These are phyloP conservation scores for Physcomitrium patens DNA, from an alignment of 225 moss, liverwort and hornwort genomes.

Conservation along the genomic window DNA sequence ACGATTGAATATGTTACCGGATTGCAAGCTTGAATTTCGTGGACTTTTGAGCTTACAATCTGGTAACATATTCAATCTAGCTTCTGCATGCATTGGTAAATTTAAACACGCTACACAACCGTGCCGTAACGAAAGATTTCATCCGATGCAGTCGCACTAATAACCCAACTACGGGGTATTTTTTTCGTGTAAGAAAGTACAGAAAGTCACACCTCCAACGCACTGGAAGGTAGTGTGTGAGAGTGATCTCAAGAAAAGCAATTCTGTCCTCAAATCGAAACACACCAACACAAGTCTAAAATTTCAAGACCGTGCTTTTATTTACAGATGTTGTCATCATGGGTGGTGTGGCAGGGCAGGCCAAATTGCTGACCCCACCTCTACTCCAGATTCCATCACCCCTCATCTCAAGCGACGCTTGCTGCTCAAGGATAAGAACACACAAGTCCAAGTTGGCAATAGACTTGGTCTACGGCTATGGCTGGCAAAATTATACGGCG, in stretches of 20 bases:
- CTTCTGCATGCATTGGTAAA: background rate
- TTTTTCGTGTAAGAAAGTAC: too few relatives aligned
- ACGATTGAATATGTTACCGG: too few relatives aligned
- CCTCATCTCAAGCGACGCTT: slow-evolving; percentile 20
- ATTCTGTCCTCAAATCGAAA: background rate
- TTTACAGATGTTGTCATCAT: slow-evolving; percentile 33
- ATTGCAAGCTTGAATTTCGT: too few relatives aligned
- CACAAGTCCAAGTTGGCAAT: slow-evolving; percentile 1
- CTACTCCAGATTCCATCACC: background rate
- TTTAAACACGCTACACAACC: background rate
- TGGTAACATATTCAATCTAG: background rate
- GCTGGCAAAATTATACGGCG: slow-evolving; percentile 25
- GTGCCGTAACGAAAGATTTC: background rate
- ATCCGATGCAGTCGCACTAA: background rate
- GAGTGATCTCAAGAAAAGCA: too few relatives aligned
- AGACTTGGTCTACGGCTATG: slow-evolving; percentile 22
- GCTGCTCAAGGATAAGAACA: slow-evolving; percentile 6
- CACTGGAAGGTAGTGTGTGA: too few relatives aligned
- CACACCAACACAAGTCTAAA: slow-evolving; percentile 10
- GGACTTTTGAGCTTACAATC: too few relatives aligned
- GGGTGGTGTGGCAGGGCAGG: background rate
- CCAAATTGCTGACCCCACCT: background rate
- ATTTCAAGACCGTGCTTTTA: slow-evolving; percentile 41
- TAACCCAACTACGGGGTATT: too few relatives aligned
- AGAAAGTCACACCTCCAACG: too few relatives aligned